Base-by-base conservation (phyloP, 257 asterid genomes). In the Solanum piurae region DNA sequence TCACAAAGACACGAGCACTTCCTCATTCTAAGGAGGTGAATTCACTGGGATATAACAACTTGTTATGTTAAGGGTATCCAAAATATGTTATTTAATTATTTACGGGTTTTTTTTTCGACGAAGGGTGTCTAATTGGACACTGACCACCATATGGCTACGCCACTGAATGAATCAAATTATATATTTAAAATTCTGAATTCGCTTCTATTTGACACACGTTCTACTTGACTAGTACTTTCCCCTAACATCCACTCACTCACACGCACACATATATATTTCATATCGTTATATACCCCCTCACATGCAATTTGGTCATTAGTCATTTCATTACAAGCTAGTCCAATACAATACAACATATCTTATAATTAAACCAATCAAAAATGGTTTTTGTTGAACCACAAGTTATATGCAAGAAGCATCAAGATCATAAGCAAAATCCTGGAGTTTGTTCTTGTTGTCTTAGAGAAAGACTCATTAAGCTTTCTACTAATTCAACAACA, bases 361-460 rank as follows among this genome's bases (percentile, higher is more conserved):
- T 25, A 75, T 34, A 69, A 71, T 7, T 6, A 11, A 18, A 34
- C 36, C 36, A 89, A 29, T 12, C 79, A 27, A 23, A 76, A 31
- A 90, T 91, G 95, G 93, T 85, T 29, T 92, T 92, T 92, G 29
- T 72, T 5, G 95, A 92, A 86, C 85, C 91, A 10, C 93, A 44
- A 87, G 27, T 85, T 6, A 55, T 90, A 60, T 95, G 98, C 92
- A 88, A 77, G 86, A 91, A 75, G 72, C 98, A 95, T 76, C 96
- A 93, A 27, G 80, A 91, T 34, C 89, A 92, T 82, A 87, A 34
- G 46, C 96, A 94, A 21, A 93, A 91, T 9, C 95, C 95, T 2
- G 98, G 98, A 40, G 86, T 95, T 49, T 95, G 98, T 87, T 92
- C 94, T 0, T 90, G 91, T 46, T 95, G 97, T 83, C 92, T 95